Percentiles rank a stretch among this genome's conserved stretches.
These are phyloP conservation scores for Citrus mangshanensis DNA, from an alignment of 345 rosid genomes.

Conservation along the genomic window DNA sequence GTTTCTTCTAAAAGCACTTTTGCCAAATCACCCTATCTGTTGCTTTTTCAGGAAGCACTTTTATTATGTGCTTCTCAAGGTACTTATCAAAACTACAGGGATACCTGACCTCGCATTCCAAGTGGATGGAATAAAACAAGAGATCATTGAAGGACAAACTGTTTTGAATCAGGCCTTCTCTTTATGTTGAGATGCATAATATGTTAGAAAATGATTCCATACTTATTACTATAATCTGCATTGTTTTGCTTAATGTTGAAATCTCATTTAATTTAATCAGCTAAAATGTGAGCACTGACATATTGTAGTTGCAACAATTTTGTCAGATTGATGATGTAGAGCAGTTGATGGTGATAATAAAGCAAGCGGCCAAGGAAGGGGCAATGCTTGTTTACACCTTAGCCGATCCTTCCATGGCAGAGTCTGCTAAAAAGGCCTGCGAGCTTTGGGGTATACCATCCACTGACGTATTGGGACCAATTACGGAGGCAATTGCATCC, in stretches of 20 bases:
- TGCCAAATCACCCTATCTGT: background rate
- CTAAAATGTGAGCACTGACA: background rate
- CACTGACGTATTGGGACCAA: conserved; percentile 76
- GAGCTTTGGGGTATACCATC: conserved; percentile 66
- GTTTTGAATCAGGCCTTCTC: background rate
- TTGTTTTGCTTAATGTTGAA: background rate
- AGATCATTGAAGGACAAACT: background rate
- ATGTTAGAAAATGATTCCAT: background rate
- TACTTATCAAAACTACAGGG: too few relatives aligned
- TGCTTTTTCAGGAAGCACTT: background rate
- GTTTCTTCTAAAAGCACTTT: background rate
- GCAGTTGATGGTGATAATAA: conserved; percentile 60
- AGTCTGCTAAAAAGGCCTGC: conserved; percentile 68
- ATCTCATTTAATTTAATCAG: background rate
- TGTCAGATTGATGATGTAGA: conserved; percentile 71
- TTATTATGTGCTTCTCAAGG: background rate
- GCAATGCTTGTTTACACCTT: conserved; percentile 71
- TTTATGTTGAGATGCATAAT: background rate
- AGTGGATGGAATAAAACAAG: too few relatives aligned
- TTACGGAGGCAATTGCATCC: conserved; percentile 74
- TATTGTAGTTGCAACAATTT: background rate
- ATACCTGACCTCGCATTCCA: too few relatives aligned
- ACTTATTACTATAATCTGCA: background rate
- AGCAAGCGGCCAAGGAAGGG: conserved; percentile 86
- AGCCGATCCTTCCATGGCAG: conserved; percentile 79